phyloP scores from a whole-genome alignment of 225 moss, liverwort and hornwort genomes.

The Anthoceros angustus region DNA sequence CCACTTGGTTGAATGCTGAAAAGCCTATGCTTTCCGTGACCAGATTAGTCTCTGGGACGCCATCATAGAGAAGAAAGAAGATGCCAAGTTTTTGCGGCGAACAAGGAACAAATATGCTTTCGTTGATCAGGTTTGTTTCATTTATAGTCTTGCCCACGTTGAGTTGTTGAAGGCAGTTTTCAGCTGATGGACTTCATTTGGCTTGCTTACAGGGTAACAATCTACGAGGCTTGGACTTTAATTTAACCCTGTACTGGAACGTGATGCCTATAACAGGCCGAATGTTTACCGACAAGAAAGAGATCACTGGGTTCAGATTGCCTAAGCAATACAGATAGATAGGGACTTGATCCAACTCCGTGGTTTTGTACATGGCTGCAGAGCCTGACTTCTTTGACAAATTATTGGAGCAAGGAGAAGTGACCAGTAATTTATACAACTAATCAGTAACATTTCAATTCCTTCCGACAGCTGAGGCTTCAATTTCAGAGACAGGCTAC shows the following conservation, averaged over 20 bases:
- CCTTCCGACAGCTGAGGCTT: too few species aligned
- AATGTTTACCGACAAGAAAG: constrained; percentile 57
- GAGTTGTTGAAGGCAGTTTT: not conserved
- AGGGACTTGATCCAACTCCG: too few species aligned
- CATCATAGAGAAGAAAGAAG: constrained; percentile 76
- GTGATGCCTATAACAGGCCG: constrained; percentile 84
- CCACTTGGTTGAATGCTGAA: not conserved
- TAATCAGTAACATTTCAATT: too few species aligned
- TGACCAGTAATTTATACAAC: too few species aligned
- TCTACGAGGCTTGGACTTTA: constrained; percentile 62
- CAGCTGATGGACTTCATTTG: not conserved
- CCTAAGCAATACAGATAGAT: constrained; percentile 25
- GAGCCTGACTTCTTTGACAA: too few species aligned
- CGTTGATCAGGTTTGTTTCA: constrained; percentile 44
- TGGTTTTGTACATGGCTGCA: too few species aligned
- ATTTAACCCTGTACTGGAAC: constrained; percentile 97
- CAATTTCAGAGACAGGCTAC: not conserved
- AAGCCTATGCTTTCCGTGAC: not conserved
- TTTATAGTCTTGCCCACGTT: not conserved
- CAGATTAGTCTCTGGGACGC: constrained; percentile 36
- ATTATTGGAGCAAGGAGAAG: too few species aligned
- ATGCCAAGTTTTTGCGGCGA: constrained; percentile 51
- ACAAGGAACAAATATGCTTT: constrained; percentile 48
- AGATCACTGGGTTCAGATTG: constrained; percentile 65
- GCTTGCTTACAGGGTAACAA: constrained; percentile 38